A percentile compares a stretch with the other conserved stretches of the same genome.
phyloP scores from a whole-genome alignment of 306 rosid species.

The Malus asiatica region DNA sequence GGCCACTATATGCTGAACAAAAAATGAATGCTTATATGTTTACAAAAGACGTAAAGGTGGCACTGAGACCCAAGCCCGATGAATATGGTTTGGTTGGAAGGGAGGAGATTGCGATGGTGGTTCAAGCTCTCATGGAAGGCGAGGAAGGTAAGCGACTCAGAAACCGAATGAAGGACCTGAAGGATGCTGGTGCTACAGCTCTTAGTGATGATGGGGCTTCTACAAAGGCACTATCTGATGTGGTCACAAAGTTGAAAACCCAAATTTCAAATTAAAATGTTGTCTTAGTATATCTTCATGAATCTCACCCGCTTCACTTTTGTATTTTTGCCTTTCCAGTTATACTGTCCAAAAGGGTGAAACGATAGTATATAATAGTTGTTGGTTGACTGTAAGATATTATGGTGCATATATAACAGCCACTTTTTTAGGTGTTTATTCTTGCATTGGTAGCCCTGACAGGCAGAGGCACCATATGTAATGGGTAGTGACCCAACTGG shows the following conservation, averaged over 20 bases:
- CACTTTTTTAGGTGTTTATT: neutral
- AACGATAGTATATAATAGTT: neutral
- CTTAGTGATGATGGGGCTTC: constrained; percentile 45
- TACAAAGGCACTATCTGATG: constrained; percentile 23
- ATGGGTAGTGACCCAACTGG: constrained; percentile 1
- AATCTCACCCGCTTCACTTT: neutral
- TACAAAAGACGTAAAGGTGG: constrained; percentile 32
- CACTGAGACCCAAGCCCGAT: constrained; percentile 23
- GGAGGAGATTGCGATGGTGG: constrained; percentile 42
- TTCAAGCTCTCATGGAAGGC: constrained; percentile 56
- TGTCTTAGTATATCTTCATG: neutral
- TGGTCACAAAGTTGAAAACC: constrained; percentile 41
- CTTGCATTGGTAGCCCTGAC: too few species aligned
- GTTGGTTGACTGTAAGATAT: constrained; percentile 1
- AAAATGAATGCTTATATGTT: constrained; percentile 62
- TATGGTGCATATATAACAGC: neutral
- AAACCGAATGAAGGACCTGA: constrained; percentile 42
- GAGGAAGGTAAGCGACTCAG: constrained; percentile 68
- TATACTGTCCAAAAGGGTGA: neutral
- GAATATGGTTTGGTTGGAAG: constrained; percentile 42
- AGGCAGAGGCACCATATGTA: neutral
- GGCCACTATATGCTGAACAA: constrained; percentile 84
- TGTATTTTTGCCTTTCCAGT: neutral
- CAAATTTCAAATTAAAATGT: neutral
- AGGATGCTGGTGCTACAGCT: constrained; percentile 37